phyloP scores from a whole-genome alignment of 176 grass and related monocot species.

The Aegilops speltoides region DNA sequence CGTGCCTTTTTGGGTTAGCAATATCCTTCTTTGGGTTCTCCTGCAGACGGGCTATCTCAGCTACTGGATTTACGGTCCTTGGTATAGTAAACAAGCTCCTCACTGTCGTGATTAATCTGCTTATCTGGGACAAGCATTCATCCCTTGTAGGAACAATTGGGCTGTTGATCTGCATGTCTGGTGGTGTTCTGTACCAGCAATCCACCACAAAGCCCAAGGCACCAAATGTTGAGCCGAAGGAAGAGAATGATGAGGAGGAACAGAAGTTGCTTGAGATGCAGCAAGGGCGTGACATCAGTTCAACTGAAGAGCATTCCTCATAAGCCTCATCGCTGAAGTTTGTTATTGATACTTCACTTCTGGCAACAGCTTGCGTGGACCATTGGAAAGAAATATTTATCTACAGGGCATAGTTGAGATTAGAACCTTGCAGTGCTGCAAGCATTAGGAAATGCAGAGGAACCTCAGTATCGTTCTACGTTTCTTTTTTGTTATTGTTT shows the following conservation, averaged over 20 bases:
- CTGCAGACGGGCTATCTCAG: constrained; percentile 75
- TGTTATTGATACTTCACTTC: background rate
- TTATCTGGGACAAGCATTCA: constrained; percentile 82
- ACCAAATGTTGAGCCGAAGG: constrained; percentile 38
- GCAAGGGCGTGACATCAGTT: constrained; percentile 26
- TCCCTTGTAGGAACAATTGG: constrained; percentile 65
- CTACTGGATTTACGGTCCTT: constrained; percentile 79
- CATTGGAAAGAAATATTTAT: background rate
- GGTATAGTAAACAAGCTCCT: constrained; percentile 87
- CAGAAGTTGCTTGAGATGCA: constrained; percentile 70
- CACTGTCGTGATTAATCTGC: constrained; percentile 69
- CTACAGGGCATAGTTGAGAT: background rate
- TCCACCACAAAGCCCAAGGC: constrained; percentile 65
- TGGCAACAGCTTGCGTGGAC: background rate
- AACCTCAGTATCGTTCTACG: background rate
- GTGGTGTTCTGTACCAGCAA: constrained; percentile 80
- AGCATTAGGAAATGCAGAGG: background rate
- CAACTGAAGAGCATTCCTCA: constrained; percentile 21
- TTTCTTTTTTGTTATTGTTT: constrained; percentile 27
- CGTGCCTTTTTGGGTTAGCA: constrained; percentile 67
- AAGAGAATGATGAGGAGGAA: constrained; percentile 68
- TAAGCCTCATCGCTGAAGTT: constrained; percentile 12
- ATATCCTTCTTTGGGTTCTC: constrained; percentile 94
- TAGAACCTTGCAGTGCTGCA: background rate
- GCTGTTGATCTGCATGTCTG: constrained; percentile 77